Base-by-base conservation (phyloP, 345 rosid species). In the Triadica sebifera region DNA sequence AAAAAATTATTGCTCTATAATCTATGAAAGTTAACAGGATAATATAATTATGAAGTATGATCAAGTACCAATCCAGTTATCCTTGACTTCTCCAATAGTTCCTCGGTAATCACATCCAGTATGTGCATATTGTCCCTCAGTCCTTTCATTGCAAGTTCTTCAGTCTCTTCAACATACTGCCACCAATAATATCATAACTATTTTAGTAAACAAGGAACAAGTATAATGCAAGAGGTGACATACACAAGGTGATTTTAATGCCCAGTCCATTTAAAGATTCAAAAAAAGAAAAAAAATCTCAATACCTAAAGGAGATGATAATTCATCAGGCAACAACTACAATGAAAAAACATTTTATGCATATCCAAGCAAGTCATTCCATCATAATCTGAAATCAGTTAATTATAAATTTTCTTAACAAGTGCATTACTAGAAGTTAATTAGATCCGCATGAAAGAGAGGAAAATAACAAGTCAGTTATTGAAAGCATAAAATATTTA, bases 141-240 rank as follows among this genome's bases (percentile, higher is more conserved):
- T 81, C 93, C 97, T 74, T 86, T 83, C 87, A 92, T 81, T 13
- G 98, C 97, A 81, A 94, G 92, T 80, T 92, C 95, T 87, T 94
- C 97, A 3, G 98, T 88, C 83, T 92, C 97, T 71, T 90, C 97
- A 75, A 92, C 85, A 74, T 89, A 94, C 98, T 94, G 88, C 73
- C 74, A 86, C 75, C 80, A 77, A 72, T 77, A 86, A 75, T 71
- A 66, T 76, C 61, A 50, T 50, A 39, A 45, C 8, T 43, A 66
- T 24, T 67, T 24, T 56, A 67, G 70, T 24, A 25, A 67, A 67
- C 19, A 22, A 49, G 43, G 20, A 47, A 38, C 16, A 47, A 25
- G 38, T 25, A 49, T 45, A 24, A 47, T 11, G 20, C 56, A 66
- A 0, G 1, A 66, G 34, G 11, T 39, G 17, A 41, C 10, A 41